phyloP scores from a whole-genome alignment of 495 filamentous ascomycete genomes.

The Thozetella sp. region DNA sequence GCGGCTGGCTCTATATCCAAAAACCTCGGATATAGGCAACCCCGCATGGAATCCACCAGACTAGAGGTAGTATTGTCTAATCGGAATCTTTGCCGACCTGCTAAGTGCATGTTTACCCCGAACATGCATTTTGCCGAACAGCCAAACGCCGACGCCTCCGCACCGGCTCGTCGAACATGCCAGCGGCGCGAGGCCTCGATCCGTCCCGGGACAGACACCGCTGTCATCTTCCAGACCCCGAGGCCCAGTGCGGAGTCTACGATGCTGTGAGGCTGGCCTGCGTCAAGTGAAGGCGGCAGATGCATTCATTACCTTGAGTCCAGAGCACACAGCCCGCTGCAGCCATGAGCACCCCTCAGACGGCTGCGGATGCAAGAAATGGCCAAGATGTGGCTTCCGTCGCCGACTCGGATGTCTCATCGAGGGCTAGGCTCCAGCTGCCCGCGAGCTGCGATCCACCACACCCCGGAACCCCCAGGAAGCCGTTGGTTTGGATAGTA shows the following conservation, averaged over 20 bases:
- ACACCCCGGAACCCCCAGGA: slow-evolving; percentile 67
- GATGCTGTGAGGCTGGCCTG: not conserved
- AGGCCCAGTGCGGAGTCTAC: not conserved
- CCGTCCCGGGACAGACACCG: no score
- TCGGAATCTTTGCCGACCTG: no score
- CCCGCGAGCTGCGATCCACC: slow-evolving; percentile 82
- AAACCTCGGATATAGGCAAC: no score
- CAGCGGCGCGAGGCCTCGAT: no score
- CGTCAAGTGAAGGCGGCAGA: not conserved
- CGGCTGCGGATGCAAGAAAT: slow-evolving; percentile 24
- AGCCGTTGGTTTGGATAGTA: slow-evolving; percentile 84
- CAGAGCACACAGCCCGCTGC: not conserved
- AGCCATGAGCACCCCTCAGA: not conserved
- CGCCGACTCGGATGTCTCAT: slow-evolving; percentile 20
- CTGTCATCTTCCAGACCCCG: not conserved
- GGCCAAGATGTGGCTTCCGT: slow-evolving; percentile 20
- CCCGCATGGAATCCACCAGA: no score
- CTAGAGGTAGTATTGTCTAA: no score
- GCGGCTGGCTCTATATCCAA: no score
- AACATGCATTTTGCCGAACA: slow-evolving; percentile 1
- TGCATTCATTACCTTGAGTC: no score
- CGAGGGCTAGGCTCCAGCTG: slow-evolving; percentile 48
- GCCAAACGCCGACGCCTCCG: not conserved
- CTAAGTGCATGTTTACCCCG: no score
- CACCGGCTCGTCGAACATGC: not conserved